Evolutionary conservation across 805 yeast species (phyloP).

Genomic region (Candida argentea): DNA sequence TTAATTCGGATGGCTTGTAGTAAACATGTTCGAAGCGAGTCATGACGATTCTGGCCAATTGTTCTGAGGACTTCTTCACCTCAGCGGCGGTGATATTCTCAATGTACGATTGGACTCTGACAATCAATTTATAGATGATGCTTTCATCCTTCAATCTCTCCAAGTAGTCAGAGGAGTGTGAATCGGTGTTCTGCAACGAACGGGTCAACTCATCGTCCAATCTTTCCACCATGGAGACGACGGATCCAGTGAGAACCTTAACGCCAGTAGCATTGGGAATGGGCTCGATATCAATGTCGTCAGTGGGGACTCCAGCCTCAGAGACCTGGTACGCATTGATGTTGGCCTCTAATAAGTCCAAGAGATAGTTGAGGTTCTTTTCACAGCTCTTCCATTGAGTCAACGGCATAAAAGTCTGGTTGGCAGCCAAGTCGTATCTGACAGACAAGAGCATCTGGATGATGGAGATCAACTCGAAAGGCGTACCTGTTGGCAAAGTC

Average conservation of each 20-base stretch:
- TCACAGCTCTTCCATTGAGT: slow-evolving; percentile 72
- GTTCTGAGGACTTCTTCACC: slow-evolving; percentile 35
- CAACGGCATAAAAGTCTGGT: slow-evolving; percentile 62
- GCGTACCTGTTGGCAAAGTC: slow-evolving; percentile 16
- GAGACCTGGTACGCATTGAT: slow-evolving; percentile 49
- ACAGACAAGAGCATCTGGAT: slow-evolving; percentile 77
- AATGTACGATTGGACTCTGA: slow-evolving; percentile 79
- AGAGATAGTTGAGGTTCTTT: slow-evolving; percentile 49
- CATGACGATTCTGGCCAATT: slow-evolving; percentile 62
- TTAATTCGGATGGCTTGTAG: slow-evolving; percentile 77
- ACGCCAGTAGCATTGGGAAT: slow-evolving; percentile 53
- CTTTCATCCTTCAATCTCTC: slow-evolving; percentile 85
- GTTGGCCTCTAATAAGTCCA: slow-evolving; percentile 60
- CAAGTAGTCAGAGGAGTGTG: slow-evolving; percentile 90
- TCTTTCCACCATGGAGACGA: slow-evolving; percentile 82
- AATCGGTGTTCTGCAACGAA: slow-evolving; percentile 82
- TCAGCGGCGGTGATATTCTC: slow-evolving; percentile 48
- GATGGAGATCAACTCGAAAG: slow-evolving; percentile 71
- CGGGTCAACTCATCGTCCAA: slow-evolving; percentile 89
- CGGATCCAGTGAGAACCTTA: slow-evolving; percentile 70
- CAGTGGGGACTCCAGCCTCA: slow-evolving; percentile 62
- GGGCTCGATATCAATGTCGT: slow-evolving; percentile 63
- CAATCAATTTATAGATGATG: slow-evolving; percentile 59
- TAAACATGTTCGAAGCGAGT: slow-evolving; percentile 89
- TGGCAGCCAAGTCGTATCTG: slow-evolving; percentile 71